Evolutionary conservation across 2,329 filamentous ascomycete species (phyloP).

Genomic region (Xylaria sp.): DNA sequence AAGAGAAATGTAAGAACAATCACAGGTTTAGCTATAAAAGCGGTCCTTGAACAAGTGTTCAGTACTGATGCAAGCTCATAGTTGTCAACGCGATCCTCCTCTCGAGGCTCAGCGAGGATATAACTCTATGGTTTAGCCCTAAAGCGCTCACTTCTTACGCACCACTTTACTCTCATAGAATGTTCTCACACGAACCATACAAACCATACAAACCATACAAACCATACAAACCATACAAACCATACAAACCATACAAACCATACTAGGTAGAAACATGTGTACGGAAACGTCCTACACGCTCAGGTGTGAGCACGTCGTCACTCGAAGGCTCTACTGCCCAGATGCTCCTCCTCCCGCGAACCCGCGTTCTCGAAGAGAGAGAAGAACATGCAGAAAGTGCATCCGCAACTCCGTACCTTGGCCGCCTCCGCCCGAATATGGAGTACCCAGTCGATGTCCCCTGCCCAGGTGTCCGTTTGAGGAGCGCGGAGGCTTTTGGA

Average conservation of each 20-base stretch:
- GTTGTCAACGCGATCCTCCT: not conserved
- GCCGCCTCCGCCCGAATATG: slow-evolving; percentile 60
- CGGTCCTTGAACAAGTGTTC: not conserved
- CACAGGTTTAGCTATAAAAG: slow-evolving; percentile 14
- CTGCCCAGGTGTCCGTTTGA: slow-evolving; percentile 62
- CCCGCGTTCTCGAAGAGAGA: slow-evolving; percentile 44
- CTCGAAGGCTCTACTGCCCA: slow-evolving; percentile 58
- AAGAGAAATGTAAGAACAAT: not conserved
- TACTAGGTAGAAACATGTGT: slow-evolving; percentile 55
- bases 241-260: slow-evolving; percentile 7
- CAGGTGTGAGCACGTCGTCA: slow-evolving; percentile 63
- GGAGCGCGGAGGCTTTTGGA: slow-evolving; percentile 61
- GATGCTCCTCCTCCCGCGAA: slow-evolving; percentile 52
- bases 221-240: slow-evolving; percentile 7
- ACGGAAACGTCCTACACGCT: slow-evolving; percentile 62
- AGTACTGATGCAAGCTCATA: not conserved
- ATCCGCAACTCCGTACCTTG: slow-evolving; percentile 59
- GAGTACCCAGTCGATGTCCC: slow-evolving; percentile 56
- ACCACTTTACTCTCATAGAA: not conserved
- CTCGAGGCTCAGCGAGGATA: not conserved
- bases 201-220: slow-evolving; percentile 7
- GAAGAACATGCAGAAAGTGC: slow-evolving; percentile 57
- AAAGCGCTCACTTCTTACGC: not conserved
- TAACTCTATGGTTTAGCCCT: not conserved
- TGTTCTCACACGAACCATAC: slow-evolving; percentile 1